These are phyloP conservation scores for Cetradonia linearis DNA, from an alignment of 495 filamentous ascomycete genomes.

Conservation along the genomic window DNA sequence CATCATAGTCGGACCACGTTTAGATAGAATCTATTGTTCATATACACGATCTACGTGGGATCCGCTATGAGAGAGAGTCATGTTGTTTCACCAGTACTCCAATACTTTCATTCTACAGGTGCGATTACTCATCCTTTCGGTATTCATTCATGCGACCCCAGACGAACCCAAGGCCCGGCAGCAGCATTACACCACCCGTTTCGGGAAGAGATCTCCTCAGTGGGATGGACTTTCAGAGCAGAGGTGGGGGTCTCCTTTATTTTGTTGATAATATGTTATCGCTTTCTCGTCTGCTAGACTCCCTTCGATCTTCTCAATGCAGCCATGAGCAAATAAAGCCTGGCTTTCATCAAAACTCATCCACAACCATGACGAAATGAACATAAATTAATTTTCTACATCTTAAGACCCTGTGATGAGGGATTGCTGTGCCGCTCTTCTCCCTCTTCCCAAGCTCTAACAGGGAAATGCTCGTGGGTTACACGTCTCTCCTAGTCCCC, in stretches of 20 bases:
- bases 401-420: neutral
- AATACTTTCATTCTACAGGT: neutral
- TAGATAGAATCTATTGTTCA: neutral
- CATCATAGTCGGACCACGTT: neutral
- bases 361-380: too few relatives aligned
- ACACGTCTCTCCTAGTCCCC: neutral
- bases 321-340: neutral
- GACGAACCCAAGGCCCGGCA: neutral
- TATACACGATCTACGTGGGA: neutral
- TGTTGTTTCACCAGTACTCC: neutral
- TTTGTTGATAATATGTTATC: neutral
- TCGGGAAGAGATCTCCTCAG: constrained; percentile 1
- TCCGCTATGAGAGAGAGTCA: neutral
- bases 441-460: neutral
- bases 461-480: neutral
- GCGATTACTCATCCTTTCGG: neutral
- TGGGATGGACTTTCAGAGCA: neutral
- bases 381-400: neutral
- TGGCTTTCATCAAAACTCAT: neutral
- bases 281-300: neutral
- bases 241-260: too few relatives aligned
- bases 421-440: neutral
- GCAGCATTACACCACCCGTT: neutral
- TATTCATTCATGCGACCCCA: neutral
- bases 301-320: neutral